Base-by-base conservation (phyloP, 139 green algal genomes). In the Desmodesmus armatus region DNA sequence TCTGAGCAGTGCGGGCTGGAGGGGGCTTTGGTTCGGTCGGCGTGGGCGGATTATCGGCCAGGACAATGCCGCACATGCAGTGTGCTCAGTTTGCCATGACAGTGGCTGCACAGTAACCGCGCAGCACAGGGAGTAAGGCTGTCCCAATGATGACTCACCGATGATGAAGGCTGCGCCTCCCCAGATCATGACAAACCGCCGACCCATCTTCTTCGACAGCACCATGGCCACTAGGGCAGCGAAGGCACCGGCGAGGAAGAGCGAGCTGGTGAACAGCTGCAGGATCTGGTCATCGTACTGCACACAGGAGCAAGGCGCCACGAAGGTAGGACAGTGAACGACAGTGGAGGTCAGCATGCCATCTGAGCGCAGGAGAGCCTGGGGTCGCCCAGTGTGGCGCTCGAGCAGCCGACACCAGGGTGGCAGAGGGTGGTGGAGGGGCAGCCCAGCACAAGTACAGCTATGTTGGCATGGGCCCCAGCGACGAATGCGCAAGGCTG, bases 251-350 rank as follows among this genome's bases (percentile, higher is more conserved):
- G 92, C 86, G 13, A 96, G 72, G 84, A 96, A 97, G 0, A 97
- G 84, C 37, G 77, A 91, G 41, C 89, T 94, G 3, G 92, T 96
- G 83, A 96, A 96, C 41, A 93, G 87, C 78, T 95, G 89, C 51
- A 96, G 89, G 35, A 86, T 43, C 11, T 86, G 80, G 49, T 86
- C 80, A 47, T 86, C 43, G 51, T 53, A 86, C 78, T 75, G 60
- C n/a, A 96, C 25, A n/a, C 25, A 69, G 60, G 60, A 69, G 60
- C 11, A 9, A 69, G 60, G 27, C 25, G 60, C 13, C 23, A 29
- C 11, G 60, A 9, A 33, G 47, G 47, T 13, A 55, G 47, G 47
- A 7, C 7, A 13, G 47, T 55, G 13, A 13, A 13, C 13, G 47
- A 13, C 47, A 21, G 9, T 7, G 7, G 7, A 55, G 47, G 9